Conservation (phyloP, 2,329 filamentous ascomycete genomes). For the Metarhizium rileyi region DNA sequence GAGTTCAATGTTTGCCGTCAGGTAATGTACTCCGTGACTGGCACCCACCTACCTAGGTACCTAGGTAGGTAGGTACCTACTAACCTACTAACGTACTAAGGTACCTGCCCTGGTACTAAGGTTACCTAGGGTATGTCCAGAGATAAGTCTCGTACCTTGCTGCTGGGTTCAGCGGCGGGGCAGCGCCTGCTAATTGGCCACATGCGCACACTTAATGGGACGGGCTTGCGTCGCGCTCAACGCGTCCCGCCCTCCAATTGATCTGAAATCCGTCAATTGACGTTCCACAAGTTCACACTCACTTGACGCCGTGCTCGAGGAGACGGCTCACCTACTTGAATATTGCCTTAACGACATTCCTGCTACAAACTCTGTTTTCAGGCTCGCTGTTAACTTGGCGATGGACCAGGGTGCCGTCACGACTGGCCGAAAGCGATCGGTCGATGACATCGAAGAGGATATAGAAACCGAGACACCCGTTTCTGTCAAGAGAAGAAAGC, state of each 20-base stretch:
- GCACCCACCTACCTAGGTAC: too few species aligned
- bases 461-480: constrained; percentile 15
- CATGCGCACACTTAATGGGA: too few species aligned
- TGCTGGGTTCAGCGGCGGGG: too few species aligned
- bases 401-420: constrained; percentile 19
- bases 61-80: too few species aligned
- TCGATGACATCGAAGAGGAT: constrained; percentile 14
- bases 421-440: constrained; percentile 9
- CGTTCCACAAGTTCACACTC: neutral
- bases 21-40: too few species aligned
- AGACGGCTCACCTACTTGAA: neutral
- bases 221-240: constrained; percentile 3
- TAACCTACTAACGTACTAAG: too few species aligned
- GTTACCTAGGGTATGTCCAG: too few species aligned
- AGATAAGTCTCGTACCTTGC: too few species aligned
- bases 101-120: too few species aligned
- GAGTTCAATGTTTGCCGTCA: too few species aligned
- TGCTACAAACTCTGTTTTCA: neutral
- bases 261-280: neutral
- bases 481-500: constrained; percentile 21
- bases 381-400: neutral
- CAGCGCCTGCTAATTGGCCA: neutral
- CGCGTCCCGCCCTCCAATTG: constrained; percentile 3
- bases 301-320: neutral
- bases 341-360: neutral